Conservation (phyloP, 2,329 filamentous ascomycete species). For the Aspergillus unguis region DNA sequence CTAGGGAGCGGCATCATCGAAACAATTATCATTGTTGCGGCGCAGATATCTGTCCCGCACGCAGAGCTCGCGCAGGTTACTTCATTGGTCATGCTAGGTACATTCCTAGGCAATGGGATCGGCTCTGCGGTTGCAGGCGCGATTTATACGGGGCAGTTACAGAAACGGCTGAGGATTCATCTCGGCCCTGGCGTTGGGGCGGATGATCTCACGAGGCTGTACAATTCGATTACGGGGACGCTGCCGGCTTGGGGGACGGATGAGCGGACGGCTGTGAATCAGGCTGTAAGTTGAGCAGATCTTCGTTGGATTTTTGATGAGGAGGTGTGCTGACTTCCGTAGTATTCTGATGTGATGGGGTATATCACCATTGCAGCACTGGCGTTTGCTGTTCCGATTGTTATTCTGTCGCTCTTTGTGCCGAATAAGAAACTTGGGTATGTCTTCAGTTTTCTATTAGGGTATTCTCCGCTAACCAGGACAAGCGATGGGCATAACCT, state of each 20-base stretch:
- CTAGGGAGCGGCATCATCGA: constrained; percentile 48
- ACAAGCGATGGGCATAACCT: constrained; percentile 22
- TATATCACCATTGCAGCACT: constrained; percentile 32
- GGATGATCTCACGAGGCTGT: constrained; percentile 38
- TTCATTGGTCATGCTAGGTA: constrained; percentile 44
- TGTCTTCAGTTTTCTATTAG: neutral
- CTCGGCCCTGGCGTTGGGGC: constrained; percentile 33
- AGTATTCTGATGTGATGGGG: constrained; percentile 33
- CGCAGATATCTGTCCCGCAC: constrained; percentile 47
- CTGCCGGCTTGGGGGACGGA: constrained; percentile 42
- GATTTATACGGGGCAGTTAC: constrained; percentile 50
- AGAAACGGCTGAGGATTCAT: constrained; percentile 33
- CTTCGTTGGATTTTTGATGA: neutral
- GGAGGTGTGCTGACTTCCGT: constrained; percentile 6
- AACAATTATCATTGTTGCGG: constrained; percentile 43
- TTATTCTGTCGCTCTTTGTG: constrained; percentile 26
- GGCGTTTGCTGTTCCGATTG: constrained; percentile 26
- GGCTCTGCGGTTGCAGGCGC: constrained; percentile 46
- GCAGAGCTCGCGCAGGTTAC: constrained; percentile 49
- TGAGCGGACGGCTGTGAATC: constrained; percentile 43
- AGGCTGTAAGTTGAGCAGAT: constrained; percentile 27
- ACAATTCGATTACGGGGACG: constrained; percentile 46
- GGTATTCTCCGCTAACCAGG: neutral
- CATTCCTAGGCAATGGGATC: constrained; percentile 39
- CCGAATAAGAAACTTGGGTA: constrained; percentile 28